phyloP scores from a whole-genome alignment of 2,329 filamentous ascomycete species.

The Orbilia quercus region DNA sequence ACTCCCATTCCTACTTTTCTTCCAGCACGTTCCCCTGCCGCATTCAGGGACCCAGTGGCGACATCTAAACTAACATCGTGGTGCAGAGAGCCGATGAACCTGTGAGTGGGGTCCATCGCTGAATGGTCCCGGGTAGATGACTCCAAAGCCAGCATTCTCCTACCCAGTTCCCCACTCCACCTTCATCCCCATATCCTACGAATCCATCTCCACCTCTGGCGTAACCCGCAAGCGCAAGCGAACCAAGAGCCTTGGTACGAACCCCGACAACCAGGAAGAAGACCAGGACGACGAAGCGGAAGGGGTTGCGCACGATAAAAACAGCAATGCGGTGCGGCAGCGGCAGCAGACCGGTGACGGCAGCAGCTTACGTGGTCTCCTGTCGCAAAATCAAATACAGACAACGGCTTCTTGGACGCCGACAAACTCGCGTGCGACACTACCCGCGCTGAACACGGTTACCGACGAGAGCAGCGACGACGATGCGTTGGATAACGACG shows the following conservation, averaged over 20 bases:
- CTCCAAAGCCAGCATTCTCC: constrained; percentile 49
- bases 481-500: constrained; percentile 8
- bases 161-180: constrained; percentile 54
- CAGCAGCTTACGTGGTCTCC: constrained; percentile 38
- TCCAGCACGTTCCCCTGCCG: constrained; percentile 40
- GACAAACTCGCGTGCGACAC: constrained; percentile 22
- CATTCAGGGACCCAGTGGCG: constrained; percentile 17
- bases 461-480: constrained; percentile 1
- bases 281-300: constrained; percentile 22
- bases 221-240: constrained; percentile 45
- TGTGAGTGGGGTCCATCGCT: constrained; percentile 47
- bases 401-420: constrained; percentile 32
- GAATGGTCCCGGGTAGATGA: constrained; percentile 55
- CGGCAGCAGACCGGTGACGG: background rate
- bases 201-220: constrained; percentile 45
- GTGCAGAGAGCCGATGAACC: constrained; percentile 41
- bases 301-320: background rate
- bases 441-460: constrained; percentile 31
- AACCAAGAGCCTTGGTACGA: constrained; percentile 49
- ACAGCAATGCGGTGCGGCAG: constrained; percentile 14
- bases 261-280: constrained; percentile 22
- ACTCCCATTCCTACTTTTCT: background rate
- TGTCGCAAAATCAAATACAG: constrained; percentile 11
- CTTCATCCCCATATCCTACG: constrained; percentile 53
- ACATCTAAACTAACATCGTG: constrained; percentile 2